Conservation (phyloP, 331 rosid species). For the Acacia pycnantha region DNA sequence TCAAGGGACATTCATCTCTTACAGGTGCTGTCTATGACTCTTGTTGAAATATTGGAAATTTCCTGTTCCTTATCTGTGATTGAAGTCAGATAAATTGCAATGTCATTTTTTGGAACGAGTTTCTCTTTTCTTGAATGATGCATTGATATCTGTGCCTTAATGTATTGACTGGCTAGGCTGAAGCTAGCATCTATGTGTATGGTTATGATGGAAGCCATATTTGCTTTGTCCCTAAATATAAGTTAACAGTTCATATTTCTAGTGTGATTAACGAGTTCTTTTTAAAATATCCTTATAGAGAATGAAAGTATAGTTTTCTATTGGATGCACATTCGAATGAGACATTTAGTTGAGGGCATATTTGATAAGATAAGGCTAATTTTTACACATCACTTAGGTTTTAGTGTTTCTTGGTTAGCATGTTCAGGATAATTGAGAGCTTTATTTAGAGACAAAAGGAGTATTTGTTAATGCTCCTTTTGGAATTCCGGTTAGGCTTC, state of each 20-base stretch:
- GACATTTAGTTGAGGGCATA: not conserved
- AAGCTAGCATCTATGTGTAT: not conserved
- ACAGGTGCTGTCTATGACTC: conserved; percentile 56
- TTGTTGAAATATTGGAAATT: not conserved
- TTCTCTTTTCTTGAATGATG: not conserved
- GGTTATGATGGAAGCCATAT: not conserved
- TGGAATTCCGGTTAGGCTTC: not conserved
- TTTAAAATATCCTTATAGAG: no score
- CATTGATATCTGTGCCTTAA: not conserved
- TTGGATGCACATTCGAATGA: not conserved
- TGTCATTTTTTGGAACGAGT: not conserved
- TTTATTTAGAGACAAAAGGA: not conserved
- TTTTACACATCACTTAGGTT: not conserved
- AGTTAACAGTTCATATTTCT: not conserved
- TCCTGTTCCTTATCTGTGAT: not conserved
- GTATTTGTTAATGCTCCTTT: not conserved
- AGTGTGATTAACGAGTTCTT: not conserved
- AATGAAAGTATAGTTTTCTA: not conserved
- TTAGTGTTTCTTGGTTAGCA: not conserved
- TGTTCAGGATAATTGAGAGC: not conserved
- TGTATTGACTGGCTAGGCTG: not conserved
- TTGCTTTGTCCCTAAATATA: not conserved
- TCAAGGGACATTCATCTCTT: conserved; percentile 93
- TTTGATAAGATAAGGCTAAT: not conserved
- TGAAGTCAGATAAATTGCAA: not conserved